Base-by-base conservation (phyloP, 345 rosid species). In the Sonneratia caseolaris region DNA sequence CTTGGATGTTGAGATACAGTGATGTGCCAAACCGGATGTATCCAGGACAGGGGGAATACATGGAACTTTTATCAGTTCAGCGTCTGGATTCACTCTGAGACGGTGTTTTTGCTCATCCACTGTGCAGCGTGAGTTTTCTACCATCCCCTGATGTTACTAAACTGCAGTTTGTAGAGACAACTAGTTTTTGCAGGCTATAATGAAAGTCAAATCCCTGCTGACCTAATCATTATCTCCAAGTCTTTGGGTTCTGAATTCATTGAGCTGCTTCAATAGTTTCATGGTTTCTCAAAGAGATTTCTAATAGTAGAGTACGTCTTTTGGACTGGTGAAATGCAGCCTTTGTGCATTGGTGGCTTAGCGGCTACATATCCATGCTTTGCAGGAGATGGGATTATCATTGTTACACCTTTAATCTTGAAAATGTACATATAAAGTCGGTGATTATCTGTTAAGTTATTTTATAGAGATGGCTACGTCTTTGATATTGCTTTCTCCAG, bases 1-100 rank as follows among this genome's bases (percentile, higher is more conserved):
- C 84, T 88, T 67, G 88, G 81, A n/a, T 88, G 96, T 85, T 88
- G 84, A 83, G 48, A 59, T 32, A 53, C 56, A 21, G 22, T 18
- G 22, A 19, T 16, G 7, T 19, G 57, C 57, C 22, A 53, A 16
- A 53, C 5, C 7, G 22, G 57, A 53, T 53, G 57, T 53, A 1
- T 53, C 57, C 57, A 53, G 22, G 3, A 47, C 22, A 18, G n/a
- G 57, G 57, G 14, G 22, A 19, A 18, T 53, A 16, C 22, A 19
- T 53, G 22, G 57, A 53, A 19, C 3, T 18, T 8, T 19, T 40
- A 53, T 16, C n/a, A 5, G n/a, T 19, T 53, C 57, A 5, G 57
- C 7, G 22, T 53, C 0, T n/a, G 57, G 57, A 53, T 53, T 53
- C n/a, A 14, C 22, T 53, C 57, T 19, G n/a, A 16, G 57, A 53